Conservation (phyloP, 108 stramenopile species). For the Pseudonitzschia pungens region DNA sequence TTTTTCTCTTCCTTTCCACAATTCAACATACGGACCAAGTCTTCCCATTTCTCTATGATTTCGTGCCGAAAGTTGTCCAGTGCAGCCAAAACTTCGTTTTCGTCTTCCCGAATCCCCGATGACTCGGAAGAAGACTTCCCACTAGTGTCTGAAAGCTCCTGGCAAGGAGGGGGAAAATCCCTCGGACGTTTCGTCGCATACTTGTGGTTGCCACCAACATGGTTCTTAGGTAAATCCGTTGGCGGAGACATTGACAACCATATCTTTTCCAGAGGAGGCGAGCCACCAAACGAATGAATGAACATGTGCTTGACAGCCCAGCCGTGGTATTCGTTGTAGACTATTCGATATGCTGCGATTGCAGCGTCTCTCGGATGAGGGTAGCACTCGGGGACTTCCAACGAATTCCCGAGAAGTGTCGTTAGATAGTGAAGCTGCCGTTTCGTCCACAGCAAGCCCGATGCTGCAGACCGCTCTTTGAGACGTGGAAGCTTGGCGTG, state of each 20-base stretch:
- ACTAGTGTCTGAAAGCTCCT: conserved; percentile 4
- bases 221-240: not conserved
- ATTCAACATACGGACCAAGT: conserved; percentile 26
- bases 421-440: conserved; percentile 72
- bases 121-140: not conserved
- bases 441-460: conserved; percentile 69
- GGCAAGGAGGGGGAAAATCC: not conserved
- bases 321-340: conserved; percentile 69
- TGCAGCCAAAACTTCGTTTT: conserved; percentile 32
- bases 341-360: conserved; percentile 53
- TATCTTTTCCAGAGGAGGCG: conserved; percentile 43
- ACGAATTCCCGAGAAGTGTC: conserved; percentile 42
- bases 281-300: conserved; percentile 47
- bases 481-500: conserved; percentile 54
- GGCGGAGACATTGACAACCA: conserved; percentile 33
- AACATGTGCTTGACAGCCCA: conserved; percentile 77
- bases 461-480: conserved; percentile 56
- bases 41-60: conserved; percentile 37
- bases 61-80: conserved; percentile 29
- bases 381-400: conserved; percentile 39
- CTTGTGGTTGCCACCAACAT: not conserved
- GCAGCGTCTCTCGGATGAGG: conserved; percentile 40
- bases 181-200: not conserved
- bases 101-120: conserved; percentile 9
- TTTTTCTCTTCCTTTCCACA: conserved; percentile 27